phyloP scores from a whole-genome alignment of 148 eudicot species.

The Limonium bicolor region DNA sequence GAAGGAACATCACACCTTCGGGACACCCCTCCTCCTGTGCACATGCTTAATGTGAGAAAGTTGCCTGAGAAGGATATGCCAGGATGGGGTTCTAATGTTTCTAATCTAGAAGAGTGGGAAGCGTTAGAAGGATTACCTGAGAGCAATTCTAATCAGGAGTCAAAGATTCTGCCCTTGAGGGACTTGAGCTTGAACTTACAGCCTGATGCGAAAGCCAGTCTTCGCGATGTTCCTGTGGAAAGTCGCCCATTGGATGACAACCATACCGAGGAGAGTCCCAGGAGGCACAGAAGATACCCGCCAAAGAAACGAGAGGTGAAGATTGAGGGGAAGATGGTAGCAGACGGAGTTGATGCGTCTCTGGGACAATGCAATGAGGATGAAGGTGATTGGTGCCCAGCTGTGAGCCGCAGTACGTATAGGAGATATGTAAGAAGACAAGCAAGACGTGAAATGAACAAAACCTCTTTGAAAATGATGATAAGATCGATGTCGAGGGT shows the following conservation, averaged over 20 bases:
- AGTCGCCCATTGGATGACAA: constrained; percentile 17
- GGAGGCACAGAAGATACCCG: constrained; percentile 26
- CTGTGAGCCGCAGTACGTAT: constrained; percentile 89
- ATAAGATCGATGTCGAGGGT: constrained; percentile 16
- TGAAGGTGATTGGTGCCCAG: constrained; percentile 72
- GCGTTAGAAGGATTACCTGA: constrained; percentile 46
- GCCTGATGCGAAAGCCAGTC: constrained; percentile 13
- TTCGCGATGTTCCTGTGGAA: constrained; percentile 35
- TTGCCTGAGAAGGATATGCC: constrained; percentile 90
- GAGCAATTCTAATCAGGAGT: constrained; percentile 16
- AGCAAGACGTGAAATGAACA: constrained; percentile 56
- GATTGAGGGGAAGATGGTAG: constrained; percentile 79
- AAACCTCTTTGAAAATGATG: constrained; percentile 32
- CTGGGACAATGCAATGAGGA: constrained; percentile 54
- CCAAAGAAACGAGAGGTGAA: constrained; percentile 60
- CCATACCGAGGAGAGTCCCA: constrained; percentile 17
- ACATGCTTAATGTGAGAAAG: constrained; percentile 61
- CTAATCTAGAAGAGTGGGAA: constrained; percentile 92
- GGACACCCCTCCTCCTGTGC: constrained; percentile 74
- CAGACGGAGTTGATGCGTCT: constrained; percentile 88
- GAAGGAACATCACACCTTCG: constrained; percentile 79
- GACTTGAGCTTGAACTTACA: constrained; percentile 50
- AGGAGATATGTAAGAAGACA: constrained; percentile 78
- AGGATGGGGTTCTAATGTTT: constrained; percentile 93
- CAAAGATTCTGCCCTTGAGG: constrained; percentile 69